phyloP scores from a whole-genome alignment of 2,329 filamentous ascomycete genomes.

The Gremmenia infestans region DNA sequence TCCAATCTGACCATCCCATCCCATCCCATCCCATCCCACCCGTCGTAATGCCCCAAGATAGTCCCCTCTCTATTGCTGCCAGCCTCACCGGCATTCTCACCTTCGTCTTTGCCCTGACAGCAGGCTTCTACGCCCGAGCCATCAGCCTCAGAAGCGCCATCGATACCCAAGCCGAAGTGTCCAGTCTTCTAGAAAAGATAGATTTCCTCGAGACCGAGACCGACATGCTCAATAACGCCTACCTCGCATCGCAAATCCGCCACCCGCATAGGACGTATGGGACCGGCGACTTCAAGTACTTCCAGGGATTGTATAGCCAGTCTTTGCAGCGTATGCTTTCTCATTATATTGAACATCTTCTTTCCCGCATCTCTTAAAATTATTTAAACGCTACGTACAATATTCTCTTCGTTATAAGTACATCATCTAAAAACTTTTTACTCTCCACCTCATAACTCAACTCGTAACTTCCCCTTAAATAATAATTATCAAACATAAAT shows the following conservation, averaged over 20 bases:
- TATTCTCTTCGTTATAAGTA: no score
- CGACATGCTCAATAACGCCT: slow-evolving; percentile 21
- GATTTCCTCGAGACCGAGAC: slow-evolving; percentile 21
- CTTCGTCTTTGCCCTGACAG: slow-evolving; percentile 16
- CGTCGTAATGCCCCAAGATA: slow-evolving; percentile 6
- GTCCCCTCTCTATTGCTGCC: slow-evolving; percentile 14
- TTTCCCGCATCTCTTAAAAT: no score
- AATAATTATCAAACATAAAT: no score
- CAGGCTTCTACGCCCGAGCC: slow-evolving; percentile 18
- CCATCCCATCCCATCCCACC: not conserved
- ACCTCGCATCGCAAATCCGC: slow-evolving; percentile 17
- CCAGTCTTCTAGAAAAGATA: slow-evolving; percentile 18
- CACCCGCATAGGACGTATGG: slow-evolving; percentile 17
- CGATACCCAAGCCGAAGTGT: slow-evolving; percentile 20
- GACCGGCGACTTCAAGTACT: slow-evolving; percentile 20
- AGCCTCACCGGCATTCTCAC: slow-evolving; percentile 19
- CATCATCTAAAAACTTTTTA: no score
- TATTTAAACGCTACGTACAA: no score
- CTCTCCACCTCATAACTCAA: no score
- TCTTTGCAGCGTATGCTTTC: slow-evolving; percentile 12
- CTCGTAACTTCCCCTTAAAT: no score
- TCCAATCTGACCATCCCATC: not conserved
- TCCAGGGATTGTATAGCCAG: slow-evolving; percentile 15
- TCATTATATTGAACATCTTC: no score
- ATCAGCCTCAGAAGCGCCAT: slow-evolving; percentile 18